Percentiles rank a stretch among this genome's conserved stretches.
phyloP scores from a whole-genome alignment of 2,329 filamentous ascomycete genomes.

The Claviceps purpurea region DNA sequence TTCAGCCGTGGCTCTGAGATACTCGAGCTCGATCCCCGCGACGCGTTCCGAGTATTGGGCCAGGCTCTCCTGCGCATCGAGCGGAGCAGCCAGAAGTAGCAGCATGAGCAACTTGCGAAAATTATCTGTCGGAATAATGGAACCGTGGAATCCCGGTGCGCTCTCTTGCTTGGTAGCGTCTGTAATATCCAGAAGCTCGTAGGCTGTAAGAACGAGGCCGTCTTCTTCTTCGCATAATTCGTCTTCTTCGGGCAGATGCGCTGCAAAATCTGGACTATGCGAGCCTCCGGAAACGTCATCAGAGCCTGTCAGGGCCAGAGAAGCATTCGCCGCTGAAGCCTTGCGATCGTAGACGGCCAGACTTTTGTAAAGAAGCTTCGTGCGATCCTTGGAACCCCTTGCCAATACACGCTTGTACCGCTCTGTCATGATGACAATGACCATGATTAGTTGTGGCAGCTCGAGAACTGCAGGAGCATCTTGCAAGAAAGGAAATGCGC shows the following conservation, averaged over 20 bases:
- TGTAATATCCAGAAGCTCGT: constrained; percentile 53
- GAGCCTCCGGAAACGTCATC: constrained; percentile 1
- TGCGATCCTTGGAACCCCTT: constrained; percentile 41
- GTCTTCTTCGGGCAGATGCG: constrained; percentile 32
- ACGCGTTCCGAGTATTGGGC: constrained; percentile 46
- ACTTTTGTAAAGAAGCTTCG: constrained; percentile 56
- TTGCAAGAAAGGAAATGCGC: constrained; percentile 59
- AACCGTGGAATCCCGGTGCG: constrained; percentile 39
- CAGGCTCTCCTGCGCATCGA: constrained; percentile 51
- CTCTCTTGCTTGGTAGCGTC: constrained; percentile 44
- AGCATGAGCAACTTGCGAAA: constrained; percentile 58
- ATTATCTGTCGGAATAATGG: constrained; percentile 62
- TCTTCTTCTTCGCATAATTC: constrained; percentile 38
- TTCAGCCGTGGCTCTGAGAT: constrained; percentile 48
- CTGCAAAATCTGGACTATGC: constrained; percentile 27
- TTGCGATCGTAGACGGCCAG: constrained; percentile 57
- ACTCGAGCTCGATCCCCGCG: constrained; percentile 39
- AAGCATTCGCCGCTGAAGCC: constrained; percentile 21
- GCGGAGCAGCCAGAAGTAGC: constrained; percentile 51
- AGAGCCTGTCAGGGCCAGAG: not conserved
- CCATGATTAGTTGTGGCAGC: constrained; percentile 57
- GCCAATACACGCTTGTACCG: constrained; percentile 51
- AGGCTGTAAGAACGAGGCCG: constrained; percentile 53
- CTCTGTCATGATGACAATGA: constrained; percentile 59
- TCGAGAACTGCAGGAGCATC: constrained; percentile 59